phyloP scores from a whole-genome alignment of 2,329 filamentous ascomycete genomes.

The Acrocalymma vagum region DNA sequence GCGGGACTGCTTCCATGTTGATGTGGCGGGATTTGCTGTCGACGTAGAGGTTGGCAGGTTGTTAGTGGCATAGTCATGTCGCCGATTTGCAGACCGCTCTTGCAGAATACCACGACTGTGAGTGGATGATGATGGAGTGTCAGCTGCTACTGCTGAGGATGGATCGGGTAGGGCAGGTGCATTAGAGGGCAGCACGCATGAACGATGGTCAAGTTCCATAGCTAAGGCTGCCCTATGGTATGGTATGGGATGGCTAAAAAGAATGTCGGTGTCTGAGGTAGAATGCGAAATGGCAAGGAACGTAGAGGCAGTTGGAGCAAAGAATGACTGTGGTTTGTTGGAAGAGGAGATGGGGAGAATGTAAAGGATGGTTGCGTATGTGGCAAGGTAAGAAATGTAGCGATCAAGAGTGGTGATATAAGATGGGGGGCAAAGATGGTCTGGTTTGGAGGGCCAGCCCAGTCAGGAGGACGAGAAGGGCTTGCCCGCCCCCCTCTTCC shows the following conservation, averaged over 20 bases:
- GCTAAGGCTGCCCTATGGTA: no score
- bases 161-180: slow-evolving; percentile 45
- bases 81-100: slow-evolving; percentile 53
- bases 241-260: slow-evolving; percentile 49
- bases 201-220: slow-evolving; percentile 47
- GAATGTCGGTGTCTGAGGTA: slow-evolving; percentile 41
- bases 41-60: slow-evolving; percentile 20
- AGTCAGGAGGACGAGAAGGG: slow-evolving; percentile 32
- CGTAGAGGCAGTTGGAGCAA: slow-evolving; percentile 53
- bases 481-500: slow-evolving; percentile 33
- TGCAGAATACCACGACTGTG: slow-evolving; percentile 45
- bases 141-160: slow-evolving; percentile 29
- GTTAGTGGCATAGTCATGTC: slow-evolving; percentile 43
- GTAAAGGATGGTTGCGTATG: slow-evolving; percentile 38
- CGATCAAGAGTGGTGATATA: slow-evolving; percentile 42
- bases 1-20: slow-evolving; percentile 39
- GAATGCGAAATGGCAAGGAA: slow-evolving; percentile 49
- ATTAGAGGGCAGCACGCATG: slow-evolving; percentile 54
- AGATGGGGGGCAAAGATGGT: no score
- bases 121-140: slow-evolving; percentile 18
- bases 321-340: slow-evolving; percentile 53
- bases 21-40: slow-evolving; percentile 11
- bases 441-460: slow-evolving; percentile 25
- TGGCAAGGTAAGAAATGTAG: slow-evolving; percentile 28
- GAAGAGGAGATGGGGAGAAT: slow-evolving; percentile 40